Evolutionary conservation across 1,284 basidiomycete genomes (phyloP), one percentile per base, ranked within the genome.

Genomic region (Trametes pubescens): DNA sequence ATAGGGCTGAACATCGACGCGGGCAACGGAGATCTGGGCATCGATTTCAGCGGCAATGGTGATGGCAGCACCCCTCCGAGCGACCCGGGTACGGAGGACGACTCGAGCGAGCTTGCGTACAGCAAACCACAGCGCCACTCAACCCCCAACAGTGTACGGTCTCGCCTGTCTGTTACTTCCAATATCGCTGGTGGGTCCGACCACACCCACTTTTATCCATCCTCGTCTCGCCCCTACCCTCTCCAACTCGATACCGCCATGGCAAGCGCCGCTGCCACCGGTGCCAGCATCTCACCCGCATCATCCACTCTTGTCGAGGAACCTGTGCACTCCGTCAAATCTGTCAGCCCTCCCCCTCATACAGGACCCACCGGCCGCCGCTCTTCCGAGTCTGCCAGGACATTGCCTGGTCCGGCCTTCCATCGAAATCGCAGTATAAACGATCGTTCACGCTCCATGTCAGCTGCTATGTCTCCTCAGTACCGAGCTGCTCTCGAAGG

Each of bases 401-500:
- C 83, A 0, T 75, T 83, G 22, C 82, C 84, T 35, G 80, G 73
- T 68, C 78, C 80, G 63, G 71, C 64, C 7, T 75, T 75, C 64
- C 86, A 86, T 65, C 84, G 86, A 57, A 87, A 90, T 68, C 86
- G 86, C 61, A 74, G 78, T 7, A 70, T 77, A 3, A 86, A 89
- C 69, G 91, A 93, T 77, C 86, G 92, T 51, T 80, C 91, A 47
- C 83, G 92, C 77, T 92, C 90, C 57, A 86, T 93, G 82, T 91
- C 90, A 48, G 85, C 88, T 26, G 80, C 86, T n/a, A 79, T 84
- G 13, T 77, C 79, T 4, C 69, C 77, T 0, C 79, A 78, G 38
- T 69, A 73, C 34, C 75, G 75, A 47, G 70, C 77, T 13, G 73
- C 76, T 59, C 57, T 77, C 16, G 75, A 77, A 47, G 61, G 68